Conservation (phyloP, 208 protist genomes). For the Wallacemonas sp. region DNA sequence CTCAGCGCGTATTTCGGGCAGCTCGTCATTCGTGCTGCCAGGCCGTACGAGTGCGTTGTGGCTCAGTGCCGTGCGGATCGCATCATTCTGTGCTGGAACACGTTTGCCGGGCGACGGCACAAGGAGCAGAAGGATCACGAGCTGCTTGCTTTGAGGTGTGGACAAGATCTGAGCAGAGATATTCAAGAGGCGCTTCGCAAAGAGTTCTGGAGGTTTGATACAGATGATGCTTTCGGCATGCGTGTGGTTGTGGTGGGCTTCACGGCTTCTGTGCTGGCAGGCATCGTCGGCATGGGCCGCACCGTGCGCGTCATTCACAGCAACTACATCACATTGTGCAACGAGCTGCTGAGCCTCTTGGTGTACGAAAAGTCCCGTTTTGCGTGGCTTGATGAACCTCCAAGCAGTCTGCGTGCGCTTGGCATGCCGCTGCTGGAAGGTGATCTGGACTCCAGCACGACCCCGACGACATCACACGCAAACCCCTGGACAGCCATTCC, state of each 20-base stretch:
- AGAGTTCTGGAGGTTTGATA: slow-evolving; percentile 4
- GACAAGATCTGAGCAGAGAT: not conserved
- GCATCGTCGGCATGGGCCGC: not conserved
- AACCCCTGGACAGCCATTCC: slow-evolving; percentile 4
- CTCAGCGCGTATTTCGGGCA: slow-evolving; percentile 32
- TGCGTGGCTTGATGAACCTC: slow-evolving; percentile 12
- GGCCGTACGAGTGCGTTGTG: slow-evolving; percentile 28
- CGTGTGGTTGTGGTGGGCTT: slow-evolving; percentile 10
- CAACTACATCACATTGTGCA: not conserved
- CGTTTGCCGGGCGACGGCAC: slow-evolving; percentile 1
- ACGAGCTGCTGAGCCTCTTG: slow-evolving; percentile 12
- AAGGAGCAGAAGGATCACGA: slow-evolving; percentile 16
- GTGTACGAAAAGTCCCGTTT: not conserved
- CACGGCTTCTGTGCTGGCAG: slow-evolving; percentile 13
- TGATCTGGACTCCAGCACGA: not conserved
- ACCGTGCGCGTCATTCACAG: slow-evolving; percentile 9
- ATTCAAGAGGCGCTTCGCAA: slow-evolving; percentile 9
- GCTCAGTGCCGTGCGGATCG: slow-evolving; percentile 35
- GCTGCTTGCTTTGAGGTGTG: slow-evolving; percentile 4
- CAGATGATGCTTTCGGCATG: not conserved
- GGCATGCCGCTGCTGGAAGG: not conserved
- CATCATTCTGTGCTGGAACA: slow-evolving; percentile 49
- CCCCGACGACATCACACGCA: not conserved
- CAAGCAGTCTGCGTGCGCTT: not conserved
- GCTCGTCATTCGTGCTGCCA: slow-evolving; percentile 24